Evolutionary conservation across 73 alveolate genomes (phyloP), one percentile per base, ranked within the genome.

Genomic region (Paramecium sexaurelia): DNA sequence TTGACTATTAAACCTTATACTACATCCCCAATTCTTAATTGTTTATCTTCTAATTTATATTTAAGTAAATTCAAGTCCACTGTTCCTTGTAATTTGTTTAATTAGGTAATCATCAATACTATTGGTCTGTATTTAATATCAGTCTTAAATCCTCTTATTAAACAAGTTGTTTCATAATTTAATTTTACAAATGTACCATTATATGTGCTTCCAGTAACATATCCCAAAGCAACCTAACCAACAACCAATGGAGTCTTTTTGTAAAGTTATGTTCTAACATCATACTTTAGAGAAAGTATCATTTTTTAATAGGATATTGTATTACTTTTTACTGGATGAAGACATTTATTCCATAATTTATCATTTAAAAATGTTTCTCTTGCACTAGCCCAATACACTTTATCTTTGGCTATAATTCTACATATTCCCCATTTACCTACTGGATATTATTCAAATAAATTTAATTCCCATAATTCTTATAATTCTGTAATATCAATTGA

Each of bases 331-430:
- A 78, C 71, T n/a, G 90, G 90, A 78, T 78, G 90, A 6, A 78
- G 43, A 39, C 90, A 39, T 78, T 78, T 78, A 29, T 22, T 39
- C 90, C 90, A 78, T 40, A 78, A 11, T 24, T 78, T 78, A 41
- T 78, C 90, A 78, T 78, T 78, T 1, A 78, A 20, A 45, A 78
- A 78, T 32, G 90, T 78, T 78, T 78, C 90, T 40, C 90, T 78
- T 5, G 71, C 51, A 45, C 90, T 78, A 2, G 90, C 90, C 90
- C 90, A 78, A 78, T 22, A 78, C 1, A 13, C 68, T 17, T 43
- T 43, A 39, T 78, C 41, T 22, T 78, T 19, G 15, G 90, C 68
- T 8, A 78, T 78, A 17, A 78, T 78, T 78, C 90, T 37, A 20
- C 90, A 78, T 0, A 22, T n/a, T 78, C 90, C 90, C 71, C 71